Evolutionary conservation across 345 rosid genomes (phyloP).

Genomic region (Gossypium thurberi): DNA sequence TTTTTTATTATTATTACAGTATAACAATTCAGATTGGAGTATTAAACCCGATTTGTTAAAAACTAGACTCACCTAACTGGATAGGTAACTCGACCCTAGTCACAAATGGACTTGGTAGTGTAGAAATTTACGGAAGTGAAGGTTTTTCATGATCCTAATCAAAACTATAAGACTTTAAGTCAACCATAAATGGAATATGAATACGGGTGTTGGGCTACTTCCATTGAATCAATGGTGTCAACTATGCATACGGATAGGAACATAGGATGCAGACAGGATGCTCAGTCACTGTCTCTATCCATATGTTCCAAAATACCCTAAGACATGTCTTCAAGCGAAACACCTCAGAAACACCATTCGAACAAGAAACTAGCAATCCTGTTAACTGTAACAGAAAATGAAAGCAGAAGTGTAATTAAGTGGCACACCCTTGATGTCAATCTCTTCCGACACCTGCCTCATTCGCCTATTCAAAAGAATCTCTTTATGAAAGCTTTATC

Average conservation of each 20-base stretch:
- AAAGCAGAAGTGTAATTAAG: neutral
- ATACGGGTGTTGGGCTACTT: neutral
- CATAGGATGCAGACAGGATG: slow-evolving; percentile 7
- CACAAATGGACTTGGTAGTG: neutral
- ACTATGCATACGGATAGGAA: neutral
- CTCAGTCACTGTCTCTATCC: slow-evolving; percentile 21
- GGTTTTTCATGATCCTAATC: neutral
- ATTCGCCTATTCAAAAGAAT: neutral
- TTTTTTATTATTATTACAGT: too few species aligned
- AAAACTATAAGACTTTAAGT: neutral
- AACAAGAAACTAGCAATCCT: neutral
- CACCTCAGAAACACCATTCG: neutral
- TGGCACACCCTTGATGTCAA: neutral
- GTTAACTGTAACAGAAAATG: neutral
- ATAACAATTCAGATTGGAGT: too few species aligned
- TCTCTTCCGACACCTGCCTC: neutral
- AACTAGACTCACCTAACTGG: too few species aligned
- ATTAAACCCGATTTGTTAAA: too few species aligned
- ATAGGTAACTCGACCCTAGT: too few species aligned
- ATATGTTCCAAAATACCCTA: slow-evolving; percentile 7
- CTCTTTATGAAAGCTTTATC: slow-evolving; percentile 2
- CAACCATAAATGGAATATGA: slow-evolving; percentile 16
- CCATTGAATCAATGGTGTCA: slow-evolving; percentile 5
- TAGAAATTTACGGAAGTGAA: neutral
- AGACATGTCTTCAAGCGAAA: neutral